Evolutionary conservation across 2,329 filamentous ascomycete genomes (phyloP).

Genomic region (Nannizzia gypsea): DNA sequence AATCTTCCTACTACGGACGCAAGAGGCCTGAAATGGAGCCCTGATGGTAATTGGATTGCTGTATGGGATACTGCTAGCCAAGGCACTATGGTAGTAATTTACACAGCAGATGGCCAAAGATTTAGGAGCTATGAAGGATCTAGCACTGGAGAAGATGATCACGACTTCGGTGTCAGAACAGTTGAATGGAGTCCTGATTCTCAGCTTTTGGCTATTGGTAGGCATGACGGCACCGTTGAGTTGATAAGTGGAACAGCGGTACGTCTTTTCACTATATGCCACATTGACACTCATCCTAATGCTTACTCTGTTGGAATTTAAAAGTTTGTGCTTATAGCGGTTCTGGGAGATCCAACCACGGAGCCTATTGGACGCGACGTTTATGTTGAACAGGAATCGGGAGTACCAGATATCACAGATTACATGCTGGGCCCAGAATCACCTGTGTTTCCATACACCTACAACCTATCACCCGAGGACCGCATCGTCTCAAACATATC

Average conservation of each 20-base stretch:
- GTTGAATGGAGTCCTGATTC: constrained; percentile 44
- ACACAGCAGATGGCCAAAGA: constrained; percentile 48
- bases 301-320: not conserved
- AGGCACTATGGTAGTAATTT: constrained; percentile 42
- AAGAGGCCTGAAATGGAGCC: constrained; percentile 48
- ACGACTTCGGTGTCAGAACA: constrained; percentile 40
- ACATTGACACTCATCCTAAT: not conserved
- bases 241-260: constrained; percentile 36
- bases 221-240: constrained; percentile 40
- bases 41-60: constrained; percentile 48
- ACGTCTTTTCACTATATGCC: constrained; percentile 9
- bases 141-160: constrained; percentile 18
- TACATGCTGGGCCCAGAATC: constrained; percentile 30
- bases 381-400: constrained; percentile 27
- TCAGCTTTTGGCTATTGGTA: constrained; percentile 38
- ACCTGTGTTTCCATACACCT: constrained; percentile 24
- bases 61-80: constrained; percentile 44
- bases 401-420: constrained; percentile 20
- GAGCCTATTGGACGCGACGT: constrained; percentile 22
- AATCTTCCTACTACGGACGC: constrained; percentile 43
- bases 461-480: constrained; percentile 21
- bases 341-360: constrained; percentile 26
- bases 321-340: constrained; percentile 21
- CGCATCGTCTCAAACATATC: constrained; percentile 30
- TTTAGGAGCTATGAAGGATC: constrained; percentile 43